Base-by-base conservation (phyloP, 805 yeast genomes). In the Starmerella gropengiesseri region DNA sequence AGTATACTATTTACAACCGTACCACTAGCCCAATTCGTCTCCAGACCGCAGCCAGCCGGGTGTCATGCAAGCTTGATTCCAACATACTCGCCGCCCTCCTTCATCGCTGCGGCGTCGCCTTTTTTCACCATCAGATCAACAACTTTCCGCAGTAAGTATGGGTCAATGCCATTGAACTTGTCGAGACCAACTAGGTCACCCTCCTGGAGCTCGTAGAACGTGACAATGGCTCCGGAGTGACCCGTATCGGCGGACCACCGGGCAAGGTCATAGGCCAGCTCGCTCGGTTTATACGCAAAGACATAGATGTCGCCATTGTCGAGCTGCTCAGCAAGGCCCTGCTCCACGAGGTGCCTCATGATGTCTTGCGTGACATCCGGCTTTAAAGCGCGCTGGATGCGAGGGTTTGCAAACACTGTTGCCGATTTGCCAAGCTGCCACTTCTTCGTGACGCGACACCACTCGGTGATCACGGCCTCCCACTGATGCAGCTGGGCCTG, bases 191-290 rank as follows among this genome's bases (percentile, higher is more conserved):
- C 70, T 49, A 85, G 75, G 33, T 73, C 79, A 41, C 82, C 79
- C 44, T 74, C 72, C 0, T 78, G 66, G 28, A 89, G 59, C 60
- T 89, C 97, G 59, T 82, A 86, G 13, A 86, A 60, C 0, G 97
- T 89, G 40, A 89, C 62, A 2, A 89, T 79, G 1, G 79, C 67
- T 5, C 83, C 82, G 41, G 70, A 64, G 55, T 85, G 94, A 0
- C 95, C 95, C 0, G 89, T 74, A 17, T 67, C 64, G 41, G 81
- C 87, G n/a, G 75, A 63, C 87, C 83, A 73, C 56, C 77, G 80
- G 57, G 74, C 56, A 39, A 87, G 54, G 51, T 67, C 54, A 37
- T 74, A 64, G 30, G 77, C 74, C 91, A 95, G 71, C 51, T 74
- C 74, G 53, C 79, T 71, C 44, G 85, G 66, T 14, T 74, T 65